phyloP scores from a whole-genome alignment of 108 stramenopile species.

The Skeletonema menzelii region DNA sequence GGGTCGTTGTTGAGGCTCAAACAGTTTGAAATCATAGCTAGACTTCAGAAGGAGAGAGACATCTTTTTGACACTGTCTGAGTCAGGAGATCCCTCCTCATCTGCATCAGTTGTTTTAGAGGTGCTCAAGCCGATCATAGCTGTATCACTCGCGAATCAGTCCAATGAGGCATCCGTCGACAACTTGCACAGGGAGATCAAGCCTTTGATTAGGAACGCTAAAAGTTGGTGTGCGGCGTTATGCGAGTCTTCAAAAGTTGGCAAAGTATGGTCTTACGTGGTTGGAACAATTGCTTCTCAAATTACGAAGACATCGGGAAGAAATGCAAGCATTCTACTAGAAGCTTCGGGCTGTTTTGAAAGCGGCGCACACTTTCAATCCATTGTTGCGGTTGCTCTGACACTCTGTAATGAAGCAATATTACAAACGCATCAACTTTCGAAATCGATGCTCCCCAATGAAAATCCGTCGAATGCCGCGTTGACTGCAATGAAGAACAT shows the following conservation, averaged over 20 bases:
- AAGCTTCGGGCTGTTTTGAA: constrained; percentile 42
- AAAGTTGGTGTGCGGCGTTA: constrained; percentile 39
- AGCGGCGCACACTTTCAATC: constrained; percentile 32
- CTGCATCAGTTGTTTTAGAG: constrained; percentile 12
- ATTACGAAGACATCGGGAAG: constrained; percentile 28
- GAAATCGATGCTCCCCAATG: constrained; percentile 6
- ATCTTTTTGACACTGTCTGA: constrained; percentile 35
- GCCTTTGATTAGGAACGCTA: constrained; percentile 28
- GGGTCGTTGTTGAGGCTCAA: constrained; percentile 2
- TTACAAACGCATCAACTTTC: constrained; percentile 32
- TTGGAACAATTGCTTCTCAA: constrained; percentile 29
- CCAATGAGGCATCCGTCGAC: constrained; percentile 9
- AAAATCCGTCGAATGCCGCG: constrained; percentile 6
- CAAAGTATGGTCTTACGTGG: constrained; percentile 37
- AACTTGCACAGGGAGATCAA: constrained; percentile 19
- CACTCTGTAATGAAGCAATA: constrained; percentile 34
- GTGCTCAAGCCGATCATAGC: constrained; percentile 31
- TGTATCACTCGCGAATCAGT: constrained; percentile 4
- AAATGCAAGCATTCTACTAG: constrained; percentile 44
- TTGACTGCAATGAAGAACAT: constrained; percentile 52
- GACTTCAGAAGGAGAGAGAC: constrained; percentile 27
- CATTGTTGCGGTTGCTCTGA: constrained; percentile 35
- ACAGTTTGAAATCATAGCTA: constrained; percentile 41
- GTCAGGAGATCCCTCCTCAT: constrained; percentile 19
- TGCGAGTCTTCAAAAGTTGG: constrained; percentile 27